Base-by-base conservation (phyloP, 495 filamentous ascomycete species). In the Beverwykella pulmonaria region DNA sequence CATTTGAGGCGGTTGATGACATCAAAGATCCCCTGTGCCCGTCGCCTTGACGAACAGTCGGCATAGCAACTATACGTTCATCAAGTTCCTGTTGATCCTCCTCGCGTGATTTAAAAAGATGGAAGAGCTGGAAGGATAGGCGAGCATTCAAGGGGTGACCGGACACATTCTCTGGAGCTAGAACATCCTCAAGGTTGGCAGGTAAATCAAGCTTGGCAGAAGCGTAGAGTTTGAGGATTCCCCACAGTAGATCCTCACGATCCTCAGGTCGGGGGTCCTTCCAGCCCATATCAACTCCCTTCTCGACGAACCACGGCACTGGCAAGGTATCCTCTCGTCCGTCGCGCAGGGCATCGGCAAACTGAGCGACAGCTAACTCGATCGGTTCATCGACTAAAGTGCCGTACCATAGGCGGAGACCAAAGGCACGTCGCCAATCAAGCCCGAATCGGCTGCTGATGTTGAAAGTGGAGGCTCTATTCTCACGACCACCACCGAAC, bases 361-460 rank as follows among this genome's bases (percentile, higher is more conserved):
- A 97, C 19, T 82, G 83, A 27, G 82, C 76, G 20, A 96, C 85
- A 10, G 92, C 92, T 52, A 79, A 81, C 56, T 88, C 84, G 34
- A 96, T 80, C 41, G 84, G 81, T 36, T 91, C 86, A 50, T 87
- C 82, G 27, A 86, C 80, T 10, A 82, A 79, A 47, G 86, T 90
- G 41, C 84, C 86, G 75, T 96, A 97, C 87, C 90, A 96, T 9
- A 98, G 82, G 53, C 92, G 86, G 22, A 98, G 82, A 15, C 91
- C 95, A 74, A 98, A 96, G 0, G 92, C 88, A 68, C 94, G 92
- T 75, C 89, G 85, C 94, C 94, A 98, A 74, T 95, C 88, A 32
- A 98, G 80, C 8, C 87, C 84, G 72, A 97, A 98, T 17, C 86
- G 85, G 65, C 89, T 83, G 4, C 90, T 87, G 59, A 97, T 88